phyloP scores from a whole-genome alignment of 352 stramenopile species.

The Globisporangium nodosum region DNA sequence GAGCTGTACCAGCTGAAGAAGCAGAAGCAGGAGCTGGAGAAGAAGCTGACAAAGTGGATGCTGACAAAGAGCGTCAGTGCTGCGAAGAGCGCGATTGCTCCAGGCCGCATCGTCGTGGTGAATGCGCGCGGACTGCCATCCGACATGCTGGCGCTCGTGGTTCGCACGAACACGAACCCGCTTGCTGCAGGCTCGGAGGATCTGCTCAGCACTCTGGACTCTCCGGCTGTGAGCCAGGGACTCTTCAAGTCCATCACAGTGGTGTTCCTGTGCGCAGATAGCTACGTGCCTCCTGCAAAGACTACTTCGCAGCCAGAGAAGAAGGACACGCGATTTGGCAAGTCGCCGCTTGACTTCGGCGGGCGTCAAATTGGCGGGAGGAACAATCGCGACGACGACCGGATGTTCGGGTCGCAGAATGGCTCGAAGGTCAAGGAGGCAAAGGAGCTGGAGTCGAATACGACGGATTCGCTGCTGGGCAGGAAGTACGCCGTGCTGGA shows the following conservation, averaged over 20 bases:
- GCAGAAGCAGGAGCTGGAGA: conserved; percentile 65
- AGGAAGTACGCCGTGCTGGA: conserved; percentile 67
- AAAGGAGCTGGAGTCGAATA: conserved; percentile 51
- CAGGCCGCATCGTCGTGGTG: conserved; percentile 49
- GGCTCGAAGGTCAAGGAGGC: conserved; percentile 18
- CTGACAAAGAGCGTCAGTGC: conserved; percentile 60
- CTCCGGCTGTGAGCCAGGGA: conserved; percentile 13
- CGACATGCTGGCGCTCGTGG: conserved; percentile 55
- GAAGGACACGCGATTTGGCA: neutral
- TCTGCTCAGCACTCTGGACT: conserved; percentile 17
- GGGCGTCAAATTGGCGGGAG: conserved; percentile 48
- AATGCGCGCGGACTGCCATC: conserved; percentile 62
- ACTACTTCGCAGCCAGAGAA: conserved; percentile 12
- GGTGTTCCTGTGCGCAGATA: conserved; percentile 56
- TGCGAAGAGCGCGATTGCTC: conserved; percentile 54
- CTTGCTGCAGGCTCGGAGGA: conserved; percentile 17
- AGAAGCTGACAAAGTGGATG: conserved; percentile 66
- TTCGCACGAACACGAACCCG: conserved; percentile 35
- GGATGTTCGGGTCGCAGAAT: conserved; percentile 31
- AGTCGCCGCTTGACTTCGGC: conserved; percentile 18
- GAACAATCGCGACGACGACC: conserved; percentile 36
- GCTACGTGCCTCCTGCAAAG: conserved; percentile 50
- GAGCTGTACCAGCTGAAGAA: conserved; percentile 65
- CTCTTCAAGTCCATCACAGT: conserved; percentile 79
- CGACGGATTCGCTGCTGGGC: conserved; percentile 52